Evolutionary conservation across 78 protist species (phyloP), one percentile per base, ranked within the genome.

Genomic region (Guillardia theta): DNA sequence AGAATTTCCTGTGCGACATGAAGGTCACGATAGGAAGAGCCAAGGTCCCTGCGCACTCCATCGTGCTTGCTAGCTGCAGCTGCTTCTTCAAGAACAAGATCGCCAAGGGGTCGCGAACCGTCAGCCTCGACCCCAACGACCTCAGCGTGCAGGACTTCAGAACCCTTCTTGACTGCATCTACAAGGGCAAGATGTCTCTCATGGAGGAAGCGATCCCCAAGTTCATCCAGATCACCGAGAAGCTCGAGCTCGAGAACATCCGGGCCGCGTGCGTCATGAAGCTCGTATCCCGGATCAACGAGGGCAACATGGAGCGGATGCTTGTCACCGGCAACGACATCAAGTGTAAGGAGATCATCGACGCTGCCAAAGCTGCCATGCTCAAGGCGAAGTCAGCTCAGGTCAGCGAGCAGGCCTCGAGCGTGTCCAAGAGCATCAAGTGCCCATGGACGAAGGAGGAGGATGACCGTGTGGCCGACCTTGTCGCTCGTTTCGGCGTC

Each of bases 371-470:
- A 53, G 62, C 62, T 18, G 62, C 62, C 12, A 53, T 53, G 33
- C 62, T 12, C 62, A 53, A 53, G 62, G n/a, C n/a, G n/a, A n/a
- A n/a, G n/a, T n/a, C n/a, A n/a, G n/a, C n/a, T n/a, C n/a, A n/a
- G n/a, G n/a, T n/a, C n/a, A n/a, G n/a, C n/a, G n/a, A n/a, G n/a
- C n/a, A n/a, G n/a, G n/a, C n/a, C n/a, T n/a, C n/a, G n/a, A n/a
- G n/a, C n/a, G n/a, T n/a, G n/a, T n/a, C n/a, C 90, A 80, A 80
- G 36, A 9, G 37, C 36, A 33, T 24, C 83, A 70, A 70, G 41
- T 70, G 83, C 41, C 83, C 90, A 48, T 80, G 90, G 90, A 80
- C 48, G 44, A 39, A 80, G 90, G 90, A 80, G 50, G 90, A 80
- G 22, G 90, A 80, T 44, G 90, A 80, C 18, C 10, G 12, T 18